These are phyloP conservation scores for Chlamydomonas sp. DNA, from an alignment of 139 green algal genomes.

Conservation along the genomic window DNA sequence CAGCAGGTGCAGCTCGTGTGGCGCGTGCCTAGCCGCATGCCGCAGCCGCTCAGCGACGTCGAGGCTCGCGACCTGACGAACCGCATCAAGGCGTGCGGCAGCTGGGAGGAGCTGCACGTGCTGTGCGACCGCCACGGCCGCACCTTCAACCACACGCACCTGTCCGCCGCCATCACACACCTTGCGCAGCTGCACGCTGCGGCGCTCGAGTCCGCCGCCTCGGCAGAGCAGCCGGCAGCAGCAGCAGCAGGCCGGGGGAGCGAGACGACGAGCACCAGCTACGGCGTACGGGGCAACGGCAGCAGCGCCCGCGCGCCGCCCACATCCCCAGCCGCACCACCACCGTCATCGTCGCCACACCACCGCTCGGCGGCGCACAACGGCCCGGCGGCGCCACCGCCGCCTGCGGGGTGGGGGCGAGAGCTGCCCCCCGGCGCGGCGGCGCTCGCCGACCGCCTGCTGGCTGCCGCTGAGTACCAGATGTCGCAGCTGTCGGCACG, in stretches of 20 bases:
- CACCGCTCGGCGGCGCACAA: no score
- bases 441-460: neutral
- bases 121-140: constrained; percentile 5
- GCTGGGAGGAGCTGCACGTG: constrained; percentile 27
- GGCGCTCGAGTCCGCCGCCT: no score
- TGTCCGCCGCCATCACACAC: constrained; percentile 29
- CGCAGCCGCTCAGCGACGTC: neutral
- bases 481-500: constrained; percentile 17
- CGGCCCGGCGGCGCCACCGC: neutral
- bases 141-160: constrained; percentile 27
- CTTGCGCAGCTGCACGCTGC: constrained; percentile 30
- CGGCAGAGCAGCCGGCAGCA: neutral
- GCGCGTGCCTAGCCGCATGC: neutral
- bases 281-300: neutral
- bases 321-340: neutral
- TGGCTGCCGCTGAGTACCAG: neutral
- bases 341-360: no score
- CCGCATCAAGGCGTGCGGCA: constrained; percentile 16
- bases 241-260: neutral
- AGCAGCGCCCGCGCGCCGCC: neutral
- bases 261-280: neutral
- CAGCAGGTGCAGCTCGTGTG: constrained; percentile 19
- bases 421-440: neutral
- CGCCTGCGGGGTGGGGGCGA: neutral
- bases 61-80: constrained; percentile 17